These are phyloP conservation scores for Aspergillus cavernicola DNA, from an alignment of 495 filamentous ascomycete species.

Conservation along the genomic window DNA sequence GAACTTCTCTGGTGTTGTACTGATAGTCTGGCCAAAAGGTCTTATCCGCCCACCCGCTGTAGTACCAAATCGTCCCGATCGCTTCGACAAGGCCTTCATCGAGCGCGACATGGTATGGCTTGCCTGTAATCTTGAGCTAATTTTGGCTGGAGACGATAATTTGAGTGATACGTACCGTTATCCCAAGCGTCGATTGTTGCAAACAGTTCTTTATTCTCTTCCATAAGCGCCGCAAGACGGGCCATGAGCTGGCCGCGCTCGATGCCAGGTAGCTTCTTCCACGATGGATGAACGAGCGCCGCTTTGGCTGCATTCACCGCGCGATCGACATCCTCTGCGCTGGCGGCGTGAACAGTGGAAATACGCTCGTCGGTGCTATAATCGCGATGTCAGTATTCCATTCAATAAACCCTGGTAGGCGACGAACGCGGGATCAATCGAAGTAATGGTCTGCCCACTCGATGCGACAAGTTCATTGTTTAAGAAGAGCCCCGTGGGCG, in stretches of 20 bases:
- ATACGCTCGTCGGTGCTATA: constrained; percentile 83
- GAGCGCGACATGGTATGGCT: constrained; percentile 72
- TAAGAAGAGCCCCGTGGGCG: constrained; percentile 85
- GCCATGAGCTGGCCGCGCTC: constrained; percentile 73
- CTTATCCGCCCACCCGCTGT: constrained; percentile 90
- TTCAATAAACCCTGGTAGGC: constrained; percentile 28
- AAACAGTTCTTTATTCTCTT: constrained; percentile 64
- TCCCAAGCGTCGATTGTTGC: constrained; percentile 96
- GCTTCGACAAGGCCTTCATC: constrained; percentile 71
- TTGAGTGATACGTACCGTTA: constrained; percentile 53
- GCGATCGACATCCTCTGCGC: constrained; percentile 72
- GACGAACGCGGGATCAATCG: constrained; percentile 65
- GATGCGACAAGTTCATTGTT: constrained; percentile 87
- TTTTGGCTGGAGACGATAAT: too few relatives aligned
- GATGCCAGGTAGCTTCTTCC: constrained; percentile 69
- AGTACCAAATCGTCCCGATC: constrained; percentile 69
- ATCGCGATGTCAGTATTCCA: too few relatives aligned
- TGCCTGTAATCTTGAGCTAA: too few relatives aligned
- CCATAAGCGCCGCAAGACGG: constrained; percentile 68
- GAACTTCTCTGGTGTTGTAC: constrained; percentile 72
- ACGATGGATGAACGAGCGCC: constrained; percentile 72
- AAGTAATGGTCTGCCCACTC: constrained; percentile 66
- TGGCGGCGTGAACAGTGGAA: constrained; percentile 75
- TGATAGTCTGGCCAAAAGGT: constrained; percentile 85
- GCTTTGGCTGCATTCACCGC: constrained; percentile 80